Conservation (phyloP, 2,329 filamentous ascomycete genomes). For the Aspergillus tubingensis region DNA sequence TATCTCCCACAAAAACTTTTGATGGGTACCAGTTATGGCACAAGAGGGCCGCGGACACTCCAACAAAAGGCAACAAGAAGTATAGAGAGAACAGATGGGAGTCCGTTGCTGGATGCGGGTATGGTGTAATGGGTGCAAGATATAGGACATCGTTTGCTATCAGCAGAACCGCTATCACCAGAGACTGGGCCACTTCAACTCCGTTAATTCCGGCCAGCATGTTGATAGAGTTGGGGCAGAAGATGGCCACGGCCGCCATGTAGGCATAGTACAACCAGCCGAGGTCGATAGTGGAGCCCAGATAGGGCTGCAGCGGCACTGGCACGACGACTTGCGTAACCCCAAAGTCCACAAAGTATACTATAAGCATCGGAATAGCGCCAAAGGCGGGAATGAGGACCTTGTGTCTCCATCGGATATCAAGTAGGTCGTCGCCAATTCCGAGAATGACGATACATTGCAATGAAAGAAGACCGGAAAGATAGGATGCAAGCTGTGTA, state of each 20-base stretch:
- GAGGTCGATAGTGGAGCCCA: conserved; percentile 83
- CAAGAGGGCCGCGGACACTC: conserved; percentile 82
- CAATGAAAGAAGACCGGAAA: conserved; percentile 89
- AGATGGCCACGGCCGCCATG: conserved; percentile 95
- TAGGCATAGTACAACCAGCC: conserved; percentile 87
- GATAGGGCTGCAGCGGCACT: conserved; percentile 76
- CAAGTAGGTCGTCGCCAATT: conserved; percentile 93
- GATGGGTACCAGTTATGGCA: conserved; percentile 96
- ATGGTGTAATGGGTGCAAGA: conserved; percentile 70
- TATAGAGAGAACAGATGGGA: conserved; percentile 96
- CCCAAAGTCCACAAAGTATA: conserved; percentile 98
- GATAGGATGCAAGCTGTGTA: conserved; percentile 81
- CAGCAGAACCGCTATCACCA: conserved; percentile 83
- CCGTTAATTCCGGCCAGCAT: conserved; percentile 99
- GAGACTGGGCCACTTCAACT: conserved; percentile 91
- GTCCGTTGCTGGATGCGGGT: conserved; percentile 91
- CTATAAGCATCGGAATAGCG: conserved; percentile 86
- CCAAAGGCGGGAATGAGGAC: conserved; percentile 96
- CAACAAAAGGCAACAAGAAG: conserved; percentile 89
- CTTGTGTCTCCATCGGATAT: conserved; percentile 98
- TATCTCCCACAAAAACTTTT: conserved; percentile 94
- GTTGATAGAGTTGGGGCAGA: conserved; percentile 98
- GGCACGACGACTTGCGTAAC: conserved; percentile 95
- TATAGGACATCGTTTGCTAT: conserved; percentile 87
- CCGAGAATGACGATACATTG: conserved; percentile 89